These are phyloP conservation scores for Santalum album DNA, from an alignment of 164 flowering plant species.

Conservation along the genomic window DNA sequence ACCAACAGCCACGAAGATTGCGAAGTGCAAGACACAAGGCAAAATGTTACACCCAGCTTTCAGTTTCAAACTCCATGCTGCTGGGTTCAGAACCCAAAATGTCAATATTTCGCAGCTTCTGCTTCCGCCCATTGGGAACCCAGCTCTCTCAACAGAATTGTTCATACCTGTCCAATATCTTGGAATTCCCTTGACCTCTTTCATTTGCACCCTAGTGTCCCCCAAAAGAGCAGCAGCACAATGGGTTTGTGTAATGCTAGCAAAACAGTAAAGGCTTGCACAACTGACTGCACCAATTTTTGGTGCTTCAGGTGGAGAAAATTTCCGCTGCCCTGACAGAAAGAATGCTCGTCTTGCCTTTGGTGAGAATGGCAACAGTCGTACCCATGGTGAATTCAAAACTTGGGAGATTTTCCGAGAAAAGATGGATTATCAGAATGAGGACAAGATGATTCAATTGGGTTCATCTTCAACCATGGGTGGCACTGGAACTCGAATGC, in stretches of 20 bases:
- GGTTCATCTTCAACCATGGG: slow-evolving; percentile 10
- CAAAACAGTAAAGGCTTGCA: slow-evolving; percentile 4
- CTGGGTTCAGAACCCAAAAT: slow-evolving; percentile 5
- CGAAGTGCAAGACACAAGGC: slow-evolving; percentile 30
- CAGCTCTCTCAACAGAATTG: background rate
- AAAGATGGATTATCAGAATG: slow-evolving; percentile 2
- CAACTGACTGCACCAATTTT: background rate
- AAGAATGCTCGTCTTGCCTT: background rate
- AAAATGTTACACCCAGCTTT: background rate
- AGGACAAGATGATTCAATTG: slow-evolving; percentile 8
- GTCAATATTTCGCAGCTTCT: slow-evolving; percentile 8
- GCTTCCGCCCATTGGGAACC: slow-evolving; percentile 5
- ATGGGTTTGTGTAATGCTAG: background rate
- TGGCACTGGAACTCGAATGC: slow-evolving; percentile 7
- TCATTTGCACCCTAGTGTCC: slow-evolving; percentile 2
- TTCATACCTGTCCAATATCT: background rate
- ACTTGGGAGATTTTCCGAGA: background rate
- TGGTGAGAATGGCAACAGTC: background rate
- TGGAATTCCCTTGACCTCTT: slow-evolving; percentile 4
- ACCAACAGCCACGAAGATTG: slow-evolving; percentile 49
- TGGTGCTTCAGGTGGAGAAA: background rate
- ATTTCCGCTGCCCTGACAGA: background rate
- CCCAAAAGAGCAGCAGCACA: background rate
- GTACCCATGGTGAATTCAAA: background rate
- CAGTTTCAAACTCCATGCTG: slow-evolving; percentile 2